Evolutionary conservation across 768 basidiomycete genomes (phyloP).

Genomic region (Neoboletus magnificus): DNA sequence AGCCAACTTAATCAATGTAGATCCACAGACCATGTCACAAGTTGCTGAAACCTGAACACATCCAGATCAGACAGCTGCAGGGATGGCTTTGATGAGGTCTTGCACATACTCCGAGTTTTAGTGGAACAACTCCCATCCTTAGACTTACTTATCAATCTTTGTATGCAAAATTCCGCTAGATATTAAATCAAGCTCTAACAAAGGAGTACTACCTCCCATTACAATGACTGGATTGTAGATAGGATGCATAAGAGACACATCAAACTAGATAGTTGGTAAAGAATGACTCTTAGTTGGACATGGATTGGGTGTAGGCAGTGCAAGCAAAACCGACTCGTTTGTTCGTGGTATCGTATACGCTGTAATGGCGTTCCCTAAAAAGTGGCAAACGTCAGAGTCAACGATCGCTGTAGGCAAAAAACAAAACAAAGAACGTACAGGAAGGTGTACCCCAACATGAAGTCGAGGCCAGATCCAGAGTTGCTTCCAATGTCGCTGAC

Average conservation of each 20-base stretch:
- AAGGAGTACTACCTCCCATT: not conserved
- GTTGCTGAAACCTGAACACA: no score
- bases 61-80: no score
- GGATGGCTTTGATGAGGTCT: no score
- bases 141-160: no score
- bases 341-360: constrained; percentile 40
- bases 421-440: constrained; percentile 1
- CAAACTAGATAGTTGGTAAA: not conserved
- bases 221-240: not conserved
- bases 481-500: constrained; percentile 17
- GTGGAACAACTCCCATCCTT: no score
- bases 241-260: not conserved
- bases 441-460: constrained; percentile 18
- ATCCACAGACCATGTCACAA: no score
- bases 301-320: constrained; percentile 31
- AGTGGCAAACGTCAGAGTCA: not conserved
- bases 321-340: constrained; percentile 39
- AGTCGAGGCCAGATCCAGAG: constrained; percentile 16
- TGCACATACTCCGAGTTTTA: no score
- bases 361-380: constrained; percentile 41
- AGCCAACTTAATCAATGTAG: no score
- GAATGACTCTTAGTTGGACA: constrained; percentile 4
- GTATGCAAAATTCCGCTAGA: no score
- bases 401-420: not conserved
- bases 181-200: not conserved